A percentile compares a stretch with the other conserved stretches of the same genome.
Conservation (phyloP, 768 basidiomycete species). For the Leccinum subgranulosum region DNA sequence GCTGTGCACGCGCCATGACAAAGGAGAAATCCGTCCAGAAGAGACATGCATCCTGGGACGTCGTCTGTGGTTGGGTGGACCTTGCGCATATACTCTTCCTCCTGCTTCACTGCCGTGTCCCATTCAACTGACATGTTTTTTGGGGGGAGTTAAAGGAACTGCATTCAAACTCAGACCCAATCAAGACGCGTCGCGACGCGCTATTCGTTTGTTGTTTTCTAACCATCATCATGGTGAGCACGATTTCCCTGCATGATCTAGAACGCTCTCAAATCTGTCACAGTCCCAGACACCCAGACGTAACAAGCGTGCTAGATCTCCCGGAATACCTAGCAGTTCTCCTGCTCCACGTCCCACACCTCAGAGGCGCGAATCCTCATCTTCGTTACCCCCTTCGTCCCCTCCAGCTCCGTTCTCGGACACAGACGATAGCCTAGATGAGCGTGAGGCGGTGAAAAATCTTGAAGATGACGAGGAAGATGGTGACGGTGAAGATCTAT, state of each 20-base stretch:
- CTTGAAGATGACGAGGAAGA: conserved; percentile 70
- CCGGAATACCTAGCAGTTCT: conserved; percentile 45
- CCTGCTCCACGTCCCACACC: conserved; percentile 44
- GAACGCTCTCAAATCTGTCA: neutral
- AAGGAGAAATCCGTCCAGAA: conserved; percentile 68
- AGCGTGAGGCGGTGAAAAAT: conserved; percentile 63
- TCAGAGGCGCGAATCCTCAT: conserved; percentile 56
- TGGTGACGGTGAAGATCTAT: conserved; percentile 92
- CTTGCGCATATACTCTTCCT: conserved; percentile 59
- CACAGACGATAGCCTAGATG: conserved; percentile 76
- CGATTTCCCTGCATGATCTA: conserved; percentile 2
- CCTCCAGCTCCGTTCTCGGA: conserved; percentile 84
- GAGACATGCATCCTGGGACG: conserved; percentile 75
- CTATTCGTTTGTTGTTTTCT: conserved; percentile 20
- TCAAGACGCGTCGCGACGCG: conserved; percentile 47
- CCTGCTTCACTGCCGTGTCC: conserved; percentile 59
- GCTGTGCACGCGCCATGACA: conserved; percentile 55
- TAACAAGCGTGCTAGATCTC: conserved; percentile 61
- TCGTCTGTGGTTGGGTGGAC: conserved; percentile 76
- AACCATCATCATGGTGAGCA: conserved; percentile 38
- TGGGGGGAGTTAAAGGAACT: too few relatives aligned
- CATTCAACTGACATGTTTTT: conserved; percentile 36
- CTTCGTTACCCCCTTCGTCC: conserved; percentile 83
- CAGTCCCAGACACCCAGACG: conserved; percentile 48
- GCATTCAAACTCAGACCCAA: conserved; percentile 43